Evolutionary conservation across 495 filamentous ascomycete genomes (phyloP).

Genomic region (Penicillium arizonense): DNA sequence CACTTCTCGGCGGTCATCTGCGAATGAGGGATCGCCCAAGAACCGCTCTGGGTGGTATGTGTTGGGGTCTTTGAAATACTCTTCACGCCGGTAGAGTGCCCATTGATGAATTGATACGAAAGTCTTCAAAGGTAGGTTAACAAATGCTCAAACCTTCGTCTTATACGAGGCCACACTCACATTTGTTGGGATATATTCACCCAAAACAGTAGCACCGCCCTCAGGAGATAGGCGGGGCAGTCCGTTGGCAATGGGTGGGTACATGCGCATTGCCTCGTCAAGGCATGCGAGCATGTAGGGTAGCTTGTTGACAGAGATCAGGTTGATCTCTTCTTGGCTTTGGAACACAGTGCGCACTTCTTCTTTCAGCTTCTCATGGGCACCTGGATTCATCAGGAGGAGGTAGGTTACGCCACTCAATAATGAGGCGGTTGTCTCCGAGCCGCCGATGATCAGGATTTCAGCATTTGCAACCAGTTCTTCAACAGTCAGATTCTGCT

Average conservation of each 20-base stretch:
- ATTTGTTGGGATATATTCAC: constrained; percentile 37
- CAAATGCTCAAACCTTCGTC: no score
- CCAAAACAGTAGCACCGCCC: constrained; percentile 47
- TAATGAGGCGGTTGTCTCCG: constrained; percentile 60
- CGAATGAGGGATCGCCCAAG: constrained; percentile 29
- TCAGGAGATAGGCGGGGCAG: constrained; percentile 44
- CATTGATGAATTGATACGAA: constrained; percentile 48
- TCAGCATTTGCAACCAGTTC: constrained; percentile 39
- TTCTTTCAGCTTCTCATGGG: constrained; percentile 38
- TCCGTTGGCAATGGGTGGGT: constrained; percentile 52
- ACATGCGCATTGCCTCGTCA: constrained; percentile 57
- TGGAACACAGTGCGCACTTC: constrained; percentile 54
- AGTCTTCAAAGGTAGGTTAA: no score
- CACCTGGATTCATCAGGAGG: constrained; percentile 43
- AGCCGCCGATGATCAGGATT: constrained; percentile 51
- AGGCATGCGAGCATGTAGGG: constrained; percentile 56
- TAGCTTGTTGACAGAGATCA: constrained; percentile 42
- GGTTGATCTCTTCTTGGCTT: constrained; percentile 52
- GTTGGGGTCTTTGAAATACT: constrained; percentile 47
- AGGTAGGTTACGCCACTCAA: constrained; percentile 54
- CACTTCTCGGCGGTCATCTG: constrained; percentile 42
- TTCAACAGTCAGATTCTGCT: no score
- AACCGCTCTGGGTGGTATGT: constrained; percentile 54
- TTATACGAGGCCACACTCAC: no score
- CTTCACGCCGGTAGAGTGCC: constrained; percentile 40